Conservation (phyloP, 108 stramenopile species). For the Pinguiococcus pyrenoidosus region DNA sequence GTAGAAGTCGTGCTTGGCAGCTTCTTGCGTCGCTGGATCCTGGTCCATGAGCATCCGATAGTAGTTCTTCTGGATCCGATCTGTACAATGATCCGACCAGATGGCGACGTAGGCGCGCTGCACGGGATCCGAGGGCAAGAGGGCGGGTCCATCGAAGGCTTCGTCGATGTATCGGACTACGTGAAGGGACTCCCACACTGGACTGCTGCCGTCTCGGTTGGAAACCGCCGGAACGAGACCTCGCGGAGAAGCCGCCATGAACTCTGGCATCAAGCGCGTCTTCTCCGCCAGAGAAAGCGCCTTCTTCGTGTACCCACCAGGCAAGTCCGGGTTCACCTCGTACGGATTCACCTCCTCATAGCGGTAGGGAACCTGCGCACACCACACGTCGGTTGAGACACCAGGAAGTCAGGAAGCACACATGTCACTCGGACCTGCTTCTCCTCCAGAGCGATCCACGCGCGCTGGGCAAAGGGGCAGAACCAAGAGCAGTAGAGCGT, state of each 20-base stretch:
- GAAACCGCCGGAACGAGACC: background rate
- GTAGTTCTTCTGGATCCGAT: background rate
- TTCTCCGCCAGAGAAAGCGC: background rate
- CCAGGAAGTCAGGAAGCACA: too few relatives aligned
- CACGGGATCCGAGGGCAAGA: background rate
- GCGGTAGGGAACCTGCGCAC: background rate
- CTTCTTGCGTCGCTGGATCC: background rate
- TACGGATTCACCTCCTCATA: background rate
- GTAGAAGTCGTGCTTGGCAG: background rate
- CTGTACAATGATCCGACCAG: background rate
- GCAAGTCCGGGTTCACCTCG: background rate
- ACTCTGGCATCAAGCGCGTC: background rate
- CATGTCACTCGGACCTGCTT: too few relatives aligned
- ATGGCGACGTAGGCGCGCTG: background rate
- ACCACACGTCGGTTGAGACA: too few relatives aligned
- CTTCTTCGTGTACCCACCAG: background rate
- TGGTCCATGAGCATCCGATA: background rate
- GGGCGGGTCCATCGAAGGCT: background rate
- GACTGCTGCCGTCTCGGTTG: background rate
- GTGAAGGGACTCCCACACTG: background rate
- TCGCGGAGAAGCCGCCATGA: background rate
- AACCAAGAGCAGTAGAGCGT: conserved; percentile 9
- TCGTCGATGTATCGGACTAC: background rate
- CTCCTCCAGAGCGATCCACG: conserved; percentile 33
- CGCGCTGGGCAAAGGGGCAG: conserved; percentile 38